phyloP scores from a whole-genome alignment of 192 early-diverging fungal genomes.

The Chytriomyces sp. region DNA sequence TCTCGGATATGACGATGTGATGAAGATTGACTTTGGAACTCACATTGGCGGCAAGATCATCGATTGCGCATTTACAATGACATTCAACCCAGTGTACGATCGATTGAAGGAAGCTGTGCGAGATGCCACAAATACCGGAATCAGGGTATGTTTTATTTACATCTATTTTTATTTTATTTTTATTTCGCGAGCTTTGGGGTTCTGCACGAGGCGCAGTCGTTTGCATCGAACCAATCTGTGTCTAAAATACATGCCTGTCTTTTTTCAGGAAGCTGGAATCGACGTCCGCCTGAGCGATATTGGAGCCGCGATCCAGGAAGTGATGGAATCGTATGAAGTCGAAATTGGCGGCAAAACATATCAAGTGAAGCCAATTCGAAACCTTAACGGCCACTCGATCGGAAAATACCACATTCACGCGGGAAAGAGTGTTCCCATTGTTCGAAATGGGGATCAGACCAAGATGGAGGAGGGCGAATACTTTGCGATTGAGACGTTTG shows the following conservation, averaged over 20 bases:
- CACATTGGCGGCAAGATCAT: conserved; percentile 93
- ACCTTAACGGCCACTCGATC: conserved; percentile 96
- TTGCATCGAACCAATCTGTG: too few relatives aligned
- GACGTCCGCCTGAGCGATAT: conserved; percentile 94
- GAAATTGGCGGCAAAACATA: conserved; percentile 91
- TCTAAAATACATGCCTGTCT: too few relatives aligned
- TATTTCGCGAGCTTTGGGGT: too few relatives aligned
- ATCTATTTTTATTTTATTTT: background rate
- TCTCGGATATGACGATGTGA: conserved; percentile 84
- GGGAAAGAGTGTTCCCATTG: conserved; percentile 95
- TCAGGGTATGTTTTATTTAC: conserved; percentile 47
- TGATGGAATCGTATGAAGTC: conserved; percentile 98
- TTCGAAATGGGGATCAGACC: conserved; percentile 84
- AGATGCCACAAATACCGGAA: conserved; percentile 96
- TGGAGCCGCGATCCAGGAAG: conserved; percentile 94
- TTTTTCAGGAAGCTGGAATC: conserved; percentile 85
- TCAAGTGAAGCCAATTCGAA: conserved; percentile 92
- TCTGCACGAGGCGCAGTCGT: too few relatives aligned
- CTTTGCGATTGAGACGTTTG: conserved; percentile 98
- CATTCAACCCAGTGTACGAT: conserved; percentile 92
- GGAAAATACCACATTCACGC: conserved; percentile 89
- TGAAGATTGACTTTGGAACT: conserved; percentile 96
- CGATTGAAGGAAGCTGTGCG: conserved; percentile 82
- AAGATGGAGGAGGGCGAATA: conserved; percentile 97
- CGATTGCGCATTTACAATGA: conserved; percentile 91